Base-by-base conservation (phyloP, 2,329 filamentous ascomycete genomes). In the Talaromyces albobiverticillius region DNA sequence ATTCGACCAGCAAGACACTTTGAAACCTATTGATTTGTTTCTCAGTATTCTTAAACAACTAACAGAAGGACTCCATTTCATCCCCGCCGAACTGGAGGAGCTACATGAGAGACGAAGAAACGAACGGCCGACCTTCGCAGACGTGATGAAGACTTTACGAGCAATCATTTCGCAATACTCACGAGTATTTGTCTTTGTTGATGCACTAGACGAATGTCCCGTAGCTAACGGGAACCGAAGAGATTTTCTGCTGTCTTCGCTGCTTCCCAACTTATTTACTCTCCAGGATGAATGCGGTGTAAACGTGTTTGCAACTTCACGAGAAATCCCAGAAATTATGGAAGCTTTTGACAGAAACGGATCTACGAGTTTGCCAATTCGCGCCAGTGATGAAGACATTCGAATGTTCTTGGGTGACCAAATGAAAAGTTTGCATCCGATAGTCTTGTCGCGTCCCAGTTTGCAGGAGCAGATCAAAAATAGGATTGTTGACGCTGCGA, bases 241-340 rank as follows among this genome's bases (percentile, higher is more conserved):
- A 13, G 32, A 46, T 11, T 42, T 50, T 26, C 22, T 41, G 22
- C 29, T 49, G 23, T 49, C 46, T n/a, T 5, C 4, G 14, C 18
- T 52, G 6, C 22, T 52, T 13, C 51, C 9, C 6, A 26, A 26
- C 2, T n/a, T 53, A 16, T 48, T 53, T 29, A 31, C 14, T 5
- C 23, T 53, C 22, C 51, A 47, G 32, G 26, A 13, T 14, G 18
- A 53, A 9, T 42, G 32, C 2, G 43, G 25, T n/a, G 22, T 47
- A 14, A 53, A 43, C n/a, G 14, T 53, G 14, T 48, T 53, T 14
- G 51, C 45, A 13, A 53, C 51, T 11, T 53, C 51, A 31, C 34
- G 51, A 26, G 20, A 47, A 13, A 41, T 53, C 4, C 51, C 43
- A 23, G 51, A 53, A 22, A 53, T 53, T 4, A 47, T 32, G 36